Percentiles rank a stretch among this genome's conserved stretches.
Conservation (phyloP, 768 basidiomycete species). For the Mycena amicta region DNA sequence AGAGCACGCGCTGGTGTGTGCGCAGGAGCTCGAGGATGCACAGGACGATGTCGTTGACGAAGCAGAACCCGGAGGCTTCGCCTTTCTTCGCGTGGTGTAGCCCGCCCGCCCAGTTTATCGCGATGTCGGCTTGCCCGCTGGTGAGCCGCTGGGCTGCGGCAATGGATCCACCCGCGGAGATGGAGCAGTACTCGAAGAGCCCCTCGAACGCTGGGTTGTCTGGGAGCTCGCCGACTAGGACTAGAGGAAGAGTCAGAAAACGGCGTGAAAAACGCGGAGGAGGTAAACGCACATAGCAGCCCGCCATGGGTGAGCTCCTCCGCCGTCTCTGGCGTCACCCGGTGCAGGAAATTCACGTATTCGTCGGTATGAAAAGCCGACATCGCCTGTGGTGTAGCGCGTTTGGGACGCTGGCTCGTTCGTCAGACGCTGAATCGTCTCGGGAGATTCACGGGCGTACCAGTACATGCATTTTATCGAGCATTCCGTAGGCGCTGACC, state of each 20-base stretch:
- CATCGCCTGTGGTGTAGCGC: conserved; percentile 76
- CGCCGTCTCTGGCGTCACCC: conserved; percentile 89
- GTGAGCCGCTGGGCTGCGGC: conserved; percentile 83
- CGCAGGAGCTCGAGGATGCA: conserved; percentile 91
- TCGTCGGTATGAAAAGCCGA: conserved; percentile 98
- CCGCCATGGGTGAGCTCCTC: conserved; percentile 86
- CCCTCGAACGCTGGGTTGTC: conserved; percentile 98
- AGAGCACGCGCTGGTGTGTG: conserved; percentile 83
- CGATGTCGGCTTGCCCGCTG: conserved; percentile 84
- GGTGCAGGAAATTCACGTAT: conserved; percentile 88
- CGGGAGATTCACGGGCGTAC: conserved; percentile 46
- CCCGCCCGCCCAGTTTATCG: conserved; percentile 97
- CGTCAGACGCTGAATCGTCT: background rate
- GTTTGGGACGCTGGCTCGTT: conserved; percentile 57
- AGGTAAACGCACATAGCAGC: conserved; percentile 67
- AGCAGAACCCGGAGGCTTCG: conserved; percentile 99
- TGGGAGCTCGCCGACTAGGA: conserved; percentile 64
- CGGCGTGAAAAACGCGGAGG: background rate
- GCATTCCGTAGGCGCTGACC: conserved; percentile 87
- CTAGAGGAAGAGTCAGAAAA: conserved; percentile 44
- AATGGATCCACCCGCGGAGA: conserved; percentile 94
- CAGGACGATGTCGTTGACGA: conserved; percentile 97
- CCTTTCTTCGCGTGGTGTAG: conserved; percentile 98
- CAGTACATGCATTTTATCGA: conserved; percentile 91
- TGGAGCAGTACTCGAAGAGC: conserved; percentile 94